Evolutionary conservation across 345 rosid species (phyloP).

Genomic region (Gynandropsis gynandra): DNA sequence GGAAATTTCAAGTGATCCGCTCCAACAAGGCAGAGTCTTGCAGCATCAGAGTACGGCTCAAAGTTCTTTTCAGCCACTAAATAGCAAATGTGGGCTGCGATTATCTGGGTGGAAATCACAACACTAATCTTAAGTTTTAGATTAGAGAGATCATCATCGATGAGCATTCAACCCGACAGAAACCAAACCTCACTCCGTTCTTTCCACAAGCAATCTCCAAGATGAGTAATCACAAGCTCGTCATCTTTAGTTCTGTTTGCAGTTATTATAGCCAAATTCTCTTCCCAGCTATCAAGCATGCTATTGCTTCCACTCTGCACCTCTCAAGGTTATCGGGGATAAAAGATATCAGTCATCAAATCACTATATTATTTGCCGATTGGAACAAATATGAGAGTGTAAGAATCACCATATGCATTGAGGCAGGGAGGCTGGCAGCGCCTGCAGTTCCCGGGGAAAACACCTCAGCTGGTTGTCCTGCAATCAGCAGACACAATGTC

Average conservation of each 20-base stretch:
- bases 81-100: constrained; percentile 72
- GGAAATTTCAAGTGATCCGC: constrained; percentile 75
- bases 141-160: constrained; percentile 11
- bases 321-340: constrained; percentile 11
- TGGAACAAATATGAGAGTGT: background rate
- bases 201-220: constrained; percentile 97
- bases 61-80: constrained; percentile 60
- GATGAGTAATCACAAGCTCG: constrained; percentile 88
- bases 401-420: constrained; percentile 37
- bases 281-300: constrained; percentile 99
- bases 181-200: constrained; percentile 84
- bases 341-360: too few species aligned
- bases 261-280: constrained; percentile 90
- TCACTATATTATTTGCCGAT: background rate
- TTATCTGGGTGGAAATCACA: constrained; percentile 42
- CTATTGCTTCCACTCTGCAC: constrained; percentile 53
- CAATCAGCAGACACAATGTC: constrained; percentile 90
- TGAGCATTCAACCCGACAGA: constrained; percentile 13
- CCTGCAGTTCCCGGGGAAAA: constrained; percentile 41
- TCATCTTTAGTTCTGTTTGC: constrained; percentile 97
- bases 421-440: constrained; percentile 33
- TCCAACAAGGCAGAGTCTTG: constrained; percentile 70
- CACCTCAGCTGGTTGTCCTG: constrained; percentile 94
- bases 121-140: constrained; percentile 23
- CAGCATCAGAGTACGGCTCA: constrained; percentile 59